phyloP scores from a whole-genome alignment of 495 filamentous ascomycete species.

The Hypoxylon crocopeplum region DNA sequence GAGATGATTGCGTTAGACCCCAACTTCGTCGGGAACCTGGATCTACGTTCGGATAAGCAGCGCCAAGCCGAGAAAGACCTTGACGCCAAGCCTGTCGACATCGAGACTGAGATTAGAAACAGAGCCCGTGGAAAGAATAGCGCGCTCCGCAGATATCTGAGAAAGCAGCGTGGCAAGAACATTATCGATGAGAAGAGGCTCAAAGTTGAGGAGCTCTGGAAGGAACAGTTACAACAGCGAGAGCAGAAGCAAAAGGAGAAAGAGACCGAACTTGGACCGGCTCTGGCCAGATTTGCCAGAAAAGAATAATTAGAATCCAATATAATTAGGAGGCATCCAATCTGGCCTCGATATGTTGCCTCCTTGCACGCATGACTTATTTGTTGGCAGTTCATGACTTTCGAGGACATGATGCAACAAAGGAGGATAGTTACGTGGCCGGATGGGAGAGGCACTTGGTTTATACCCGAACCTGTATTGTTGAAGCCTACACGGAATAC shows the following conservation, averaged over 20 bases:
- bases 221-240: constrained; percentile 50
- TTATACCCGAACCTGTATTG: constrained; percentile 17
- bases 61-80: constrained; percentile 74
- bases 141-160: constrained; percentile 79
- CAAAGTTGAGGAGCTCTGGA: constrained; percentile 60
- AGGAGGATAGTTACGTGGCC: constrained; percentile 25
- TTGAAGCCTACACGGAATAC: background rate
- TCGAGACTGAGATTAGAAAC: constrained; percentile 71
- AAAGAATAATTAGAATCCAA: constrained; percentile 46
- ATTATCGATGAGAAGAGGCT: constrained; percentile 82
- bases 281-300: constrained; percentile 55
- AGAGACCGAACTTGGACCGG: constrained; percentile 53
- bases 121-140: constrained; percentile 91
- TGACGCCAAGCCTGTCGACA: constrained; percentile 74
- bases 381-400: constrained; percentile 18
- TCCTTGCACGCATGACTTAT: constrained; percentile 13
- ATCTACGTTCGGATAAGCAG: constrained; percentile 76
- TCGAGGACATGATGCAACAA: constrained; percentile 6
- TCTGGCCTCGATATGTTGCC: constrained; percentile 1
- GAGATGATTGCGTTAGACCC: constrained; percentile 97
- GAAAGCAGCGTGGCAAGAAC: constrained; percentile 89
- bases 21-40: constrained; percentile 84
- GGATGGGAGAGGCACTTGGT: constrained; percentile 16
- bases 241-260: constrained; percentile 51
- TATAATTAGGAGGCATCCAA: constrained; percentile 16